Evolutionary conservation across 495 filamentous ascomycete genomes (phyloP), one percentile per base, ranked within the genome.

Genomic region (Aspergillus cristatus): DNA sequence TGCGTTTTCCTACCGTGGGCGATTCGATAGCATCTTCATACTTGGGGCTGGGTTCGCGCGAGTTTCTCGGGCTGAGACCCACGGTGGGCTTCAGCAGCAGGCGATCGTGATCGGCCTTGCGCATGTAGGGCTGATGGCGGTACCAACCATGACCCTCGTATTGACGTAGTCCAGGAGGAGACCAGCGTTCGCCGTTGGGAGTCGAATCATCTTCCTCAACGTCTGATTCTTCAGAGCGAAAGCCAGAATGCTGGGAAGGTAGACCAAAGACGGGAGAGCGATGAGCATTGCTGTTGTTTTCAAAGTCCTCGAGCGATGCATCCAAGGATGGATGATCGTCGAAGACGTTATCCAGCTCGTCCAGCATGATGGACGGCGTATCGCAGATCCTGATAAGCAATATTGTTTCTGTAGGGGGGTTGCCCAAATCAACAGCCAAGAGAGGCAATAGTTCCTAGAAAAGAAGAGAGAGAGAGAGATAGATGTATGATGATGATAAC

Each of bases 241-340:
- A 87, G 30, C 81, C 84, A 32, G 82, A 87, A 63, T 84, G 82
- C 54, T 82, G 74, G 17, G 79, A 81, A 12, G 81, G 85, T 38
- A 83, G 63, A 28, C 67, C 68, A 49, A 78, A 75, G 49, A 72
- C 34, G 8, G 72, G 76, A 15, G 73, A 72, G 28, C 65, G 60
- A 46, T 62, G 62, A 41, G 62, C 56, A 48, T 65, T 70, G 34
- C 68, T 67, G 41, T 60, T 66, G 53, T 63, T 68, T 51, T 81
- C 81, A 71, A 86, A 86, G 65, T 89, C 83, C 53, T 81, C 76
- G 48, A 87, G 70, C 36, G 82, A 85, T 31, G 72, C 81, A 63
- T 79, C 74, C 62, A 88, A 51, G 37, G 76, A 81, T 22, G 76
- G 74, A 62, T 81, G 79, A 56, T 76, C 75, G 53, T 84, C 79